Base-by-base conservation (phyloP, 768 basidiomycete genomes). In the Tylopilus plumbeoviolaceoides region DNA sequence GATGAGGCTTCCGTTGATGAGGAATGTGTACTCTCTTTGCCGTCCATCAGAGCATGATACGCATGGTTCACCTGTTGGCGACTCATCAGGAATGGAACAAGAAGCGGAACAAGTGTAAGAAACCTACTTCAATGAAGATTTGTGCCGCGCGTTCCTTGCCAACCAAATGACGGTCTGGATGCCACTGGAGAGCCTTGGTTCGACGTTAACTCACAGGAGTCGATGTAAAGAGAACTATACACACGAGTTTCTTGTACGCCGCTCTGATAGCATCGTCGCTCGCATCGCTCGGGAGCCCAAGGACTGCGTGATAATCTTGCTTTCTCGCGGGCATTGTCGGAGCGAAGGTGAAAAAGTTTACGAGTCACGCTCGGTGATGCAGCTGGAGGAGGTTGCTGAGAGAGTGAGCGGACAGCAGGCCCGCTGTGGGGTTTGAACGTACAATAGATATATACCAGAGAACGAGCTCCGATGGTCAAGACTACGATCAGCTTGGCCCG, bases 191-290 rank as follows among this genome's bases (percentile, higher is more conserved):
- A 58, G 82, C 83, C 84, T 79, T 56, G 30, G 35, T 55, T 9
- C 28, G 31, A 47, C 30, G 20, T 60, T 50, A 60, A 57, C 40
- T 44, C 44, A 60, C 53, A 61, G 51, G 69, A 58, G 60, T 11
- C 56, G 49, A 67, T 62, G 50, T 51, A 54, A 51, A 54, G 56
- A 48, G 33, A 48, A 53, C 39, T 27, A n/a, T n/a, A 64, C 72
- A 60, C 70, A 84, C 84, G 71, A 81, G 72, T 65, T 74, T 78
- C 70, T 79, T 83, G 70, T 87, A 87, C 14, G 83, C 82, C 47
- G 73, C 69, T 66, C 75, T 79, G 67, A 85, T 77, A 44, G 77
- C 78, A 43, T 80, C 77, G 53, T 75, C 68, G 48, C 70, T 76
- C 27, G 81, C 78, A 55, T 74, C 70, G 33, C 62, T 65, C 50